Evolutionary conservation across 2,329 filamentous ascomycete genomes (phyloP).

Genomic region (Lachnellula suecica): DNA sequence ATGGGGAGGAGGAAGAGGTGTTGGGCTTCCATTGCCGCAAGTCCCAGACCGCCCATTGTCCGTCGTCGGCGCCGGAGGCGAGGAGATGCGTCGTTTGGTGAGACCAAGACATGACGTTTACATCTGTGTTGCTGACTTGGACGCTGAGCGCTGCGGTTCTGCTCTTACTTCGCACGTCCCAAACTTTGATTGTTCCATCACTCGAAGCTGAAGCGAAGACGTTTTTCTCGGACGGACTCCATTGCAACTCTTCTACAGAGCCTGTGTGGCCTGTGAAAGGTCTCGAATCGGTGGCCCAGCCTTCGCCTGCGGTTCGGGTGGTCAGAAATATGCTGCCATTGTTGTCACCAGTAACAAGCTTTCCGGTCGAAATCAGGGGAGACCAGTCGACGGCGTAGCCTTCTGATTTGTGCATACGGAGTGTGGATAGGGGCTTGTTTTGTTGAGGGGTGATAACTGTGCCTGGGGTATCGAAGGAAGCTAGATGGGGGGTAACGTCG

Average conservation of each 20-base stretch:
- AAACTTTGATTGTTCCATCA: conserved; percentile 93
- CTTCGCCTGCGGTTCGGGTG: conserved; percentile 80
- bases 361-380: conserved; percentile 73
- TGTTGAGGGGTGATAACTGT: conserved; percentile 76
- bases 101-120: conserved; percentile 98
- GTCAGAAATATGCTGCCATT: conserved; percentile 87
- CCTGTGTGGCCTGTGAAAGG: conserved; percentile 81
- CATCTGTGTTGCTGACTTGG: conserved; percentile 78
- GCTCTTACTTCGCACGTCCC: conserved; percentile 91
- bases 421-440: conserved; percentile 83
- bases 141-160: conserved; percentile 86
- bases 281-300: conserved; percentile 83
- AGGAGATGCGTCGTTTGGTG: conserved; percentile 84
- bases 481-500: conserved; percentile 86
- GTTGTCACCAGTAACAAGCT: conserved; percentile 89
- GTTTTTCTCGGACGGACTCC: conserved; percentile 89
- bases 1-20: conserved; percentile 39
- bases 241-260: conserved; percentile 93
- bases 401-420: conserved; percentile 88
- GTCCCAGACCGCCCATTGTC: conserved; percentile 95
- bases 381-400: conserved; percentile 99
- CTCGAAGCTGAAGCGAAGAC: conserved; percentile 94
- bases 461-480: conserved; percentile 87
- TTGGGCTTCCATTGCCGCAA: conserved; percentile 87
- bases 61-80: conserved; percentile 89